Base-by-base conservation (phyloP, 2,329 filamentous ascomycete species). In the Aspergillus fischeri region DNA sequence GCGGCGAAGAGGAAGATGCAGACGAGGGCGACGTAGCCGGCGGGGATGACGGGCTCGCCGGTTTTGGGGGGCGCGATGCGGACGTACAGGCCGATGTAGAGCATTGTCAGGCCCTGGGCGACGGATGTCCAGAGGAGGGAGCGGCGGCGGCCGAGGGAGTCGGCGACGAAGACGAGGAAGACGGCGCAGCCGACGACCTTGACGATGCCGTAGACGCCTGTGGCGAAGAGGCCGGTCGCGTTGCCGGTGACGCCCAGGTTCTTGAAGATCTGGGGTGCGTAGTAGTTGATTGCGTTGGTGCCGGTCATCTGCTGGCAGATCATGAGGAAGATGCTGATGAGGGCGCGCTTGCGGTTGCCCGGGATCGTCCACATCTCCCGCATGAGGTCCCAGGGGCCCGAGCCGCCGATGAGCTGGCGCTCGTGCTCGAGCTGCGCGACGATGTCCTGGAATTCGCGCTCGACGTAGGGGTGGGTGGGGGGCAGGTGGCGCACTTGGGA, bases 1-100 rank as follows among this genome's bases (percentile, higher is more conserved):
- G 79, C 83, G 0, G 87, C 88, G 73, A 89, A 91, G 20, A 90
- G 77, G 76, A 87, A 91, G 57, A 91, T 88, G 69, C 84, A 88
- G 25, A 87, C 81, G 1, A 90, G 82, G 2, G 88, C 87, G 28
- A 88, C 80, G 65, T 90, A 90, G 28, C 88, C 88, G 2, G 88
- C 86, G 0, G 83, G 77, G 1, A 86, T 83, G 11, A 90, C 85
- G 3, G 78, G 66, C 2, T 76, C 67, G 10, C 81, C 84, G 3
- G 70, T 65, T 2, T 83, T 67, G 0, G 87, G 87, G 0, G 51
- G 69, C 14, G 67, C 63, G 35, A 71, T 71, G 48, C 67, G 67
- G 8, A 89, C 83, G 67, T 90, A 90, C 54, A 89, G 79, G n/a
- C 86, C 88, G 57, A 90, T 84, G 67, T 89, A 86, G 71, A 85